Conservation (phyloP, 192 early-diverging fungal genomes). For the Phycomyces nitens region DNA sequence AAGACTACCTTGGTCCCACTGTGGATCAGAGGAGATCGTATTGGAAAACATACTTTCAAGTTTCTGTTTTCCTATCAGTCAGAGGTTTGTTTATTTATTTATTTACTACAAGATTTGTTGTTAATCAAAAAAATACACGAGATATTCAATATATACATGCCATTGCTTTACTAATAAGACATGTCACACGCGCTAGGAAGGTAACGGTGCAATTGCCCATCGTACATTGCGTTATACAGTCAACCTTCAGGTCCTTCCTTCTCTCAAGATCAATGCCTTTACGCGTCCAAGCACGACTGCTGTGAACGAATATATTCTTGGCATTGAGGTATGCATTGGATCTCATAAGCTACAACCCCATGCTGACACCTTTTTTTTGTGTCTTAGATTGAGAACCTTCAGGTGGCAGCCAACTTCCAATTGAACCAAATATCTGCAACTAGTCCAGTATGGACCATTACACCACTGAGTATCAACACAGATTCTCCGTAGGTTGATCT, state of each 20-base stretch:
- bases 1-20: constrained; percentile 71
- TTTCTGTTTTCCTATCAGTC: constrained; percentile 83
- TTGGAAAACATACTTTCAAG: constrained; percentile 77
- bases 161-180: constrained; percentile 1
- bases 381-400: constrained; percentile 79
- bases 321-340: constrained; percentile 74
- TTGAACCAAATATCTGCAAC: constrained; percentile 66
- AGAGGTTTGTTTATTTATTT: constrained; percentile 42
- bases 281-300: constrained; percentile 75
- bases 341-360: too few species aligned
- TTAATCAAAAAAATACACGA: too few species aligned
- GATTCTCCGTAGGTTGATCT: constrained; percentile 33
- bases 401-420: constrained; percentile 53
- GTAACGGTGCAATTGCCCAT: constrained; percentile 56
- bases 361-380: too few species aligned
- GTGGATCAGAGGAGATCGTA: constrained; percentile 89
- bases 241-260: constrained; percentile 69
- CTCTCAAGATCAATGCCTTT: constrained; percentile 92
- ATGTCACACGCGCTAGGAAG: constrained; percentile 32
- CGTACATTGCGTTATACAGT: constrained; percentile 64
- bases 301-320: constrained; percentile 85
- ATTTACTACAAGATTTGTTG: constrained; percentile 25
- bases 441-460: constrained; percentile 70
- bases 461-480: constrained; percentile 44
- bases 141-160: background rate